A percentile compares a stretch with the other conserved stretches of the same genome.
phyloP scores from a whole-genome alignment of 352 stramenopile species.

The Phytophthora pini region DNA sequence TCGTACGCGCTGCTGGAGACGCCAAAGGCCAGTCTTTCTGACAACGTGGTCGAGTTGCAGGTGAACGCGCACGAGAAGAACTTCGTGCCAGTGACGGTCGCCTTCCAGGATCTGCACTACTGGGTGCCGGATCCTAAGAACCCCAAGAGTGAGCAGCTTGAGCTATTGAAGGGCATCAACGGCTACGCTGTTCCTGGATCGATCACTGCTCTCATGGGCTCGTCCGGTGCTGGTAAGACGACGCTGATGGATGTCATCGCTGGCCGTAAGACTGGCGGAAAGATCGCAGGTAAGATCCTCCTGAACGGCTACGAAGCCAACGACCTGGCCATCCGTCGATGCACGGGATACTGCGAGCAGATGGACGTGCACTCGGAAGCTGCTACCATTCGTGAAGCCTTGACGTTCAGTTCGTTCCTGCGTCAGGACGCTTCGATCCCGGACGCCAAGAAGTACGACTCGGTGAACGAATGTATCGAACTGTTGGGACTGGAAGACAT shows the following conservation, averaged over 20 bases:
- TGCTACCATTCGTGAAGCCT: constrained; percentile 21
- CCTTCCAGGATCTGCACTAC: constrained; percentile 33
- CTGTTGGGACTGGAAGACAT: background rate
- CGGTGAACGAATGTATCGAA: constrained; percentile 18
- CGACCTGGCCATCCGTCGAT: constrained; percentile 14
- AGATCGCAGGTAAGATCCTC: constrained; percentile 18
- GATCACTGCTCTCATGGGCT: constrained; percentile 27
- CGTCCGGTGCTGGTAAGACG: constrained; percentile 25
- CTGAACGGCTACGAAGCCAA: constrained; percentile 21
- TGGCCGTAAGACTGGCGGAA: constrained; percentile 22
- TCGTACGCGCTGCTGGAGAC: constrained; percentile 21
- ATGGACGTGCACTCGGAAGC: constrained; percentile 40
- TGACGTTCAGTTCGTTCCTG: constrained; percentile 18
- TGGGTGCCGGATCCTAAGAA: constrained; percentile 9
- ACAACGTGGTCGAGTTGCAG: background rate
- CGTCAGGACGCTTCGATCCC: constrained; percentile 9
- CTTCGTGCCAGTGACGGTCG: constrained; percentile 26
- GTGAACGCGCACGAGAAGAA: constrained; percentile 19
- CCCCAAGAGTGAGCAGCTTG: constrained; percentile 11
- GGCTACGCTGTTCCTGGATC: constrained; percentile 19
- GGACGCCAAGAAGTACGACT: constrained; percentile 11
- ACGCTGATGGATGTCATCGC: constrained; percentile 33
- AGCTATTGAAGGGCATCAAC: constrained; percentile 29
- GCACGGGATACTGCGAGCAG: constrained; percentile 36
- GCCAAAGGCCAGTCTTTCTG: constrained; percentile 3